Conservation (phyloP, 2,329 filamentous ascomycete genomes). For the Penicillium sp. region DNA sequence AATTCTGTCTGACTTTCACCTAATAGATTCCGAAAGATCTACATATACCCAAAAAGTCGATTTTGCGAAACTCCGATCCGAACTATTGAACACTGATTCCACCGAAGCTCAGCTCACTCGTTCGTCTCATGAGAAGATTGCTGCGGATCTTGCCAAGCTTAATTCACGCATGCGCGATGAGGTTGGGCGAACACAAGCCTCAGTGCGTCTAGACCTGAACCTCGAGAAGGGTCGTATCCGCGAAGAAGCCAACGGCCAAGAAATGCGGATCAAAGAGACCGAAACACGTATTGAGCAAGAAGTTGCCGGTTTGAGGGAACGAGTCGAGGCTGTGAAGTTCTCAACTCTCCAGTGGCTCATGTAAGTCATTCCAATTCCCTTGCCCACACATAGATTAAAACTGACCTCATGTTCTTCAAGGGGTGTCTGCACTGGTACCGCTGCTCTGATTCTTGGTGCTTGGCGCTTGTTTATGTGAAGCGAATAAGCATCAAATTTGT, state of each 20-base stretch:
- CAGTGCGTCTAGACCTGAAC: slow-evolving; percentile 87
- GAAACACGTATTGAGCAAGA: slow-evolving; percentile 98
- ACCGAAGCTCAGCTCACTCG: slow-evolving; percentile 87
- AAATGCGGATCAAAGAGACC: slow-evolving; percentile 97
- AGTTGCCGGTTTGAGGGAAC: slow-evolving; percentile 82
- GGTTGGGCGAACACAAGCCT: slow-evolving; percentile 89
- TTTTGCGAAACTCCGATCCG: slow-evolving; percentile 93
- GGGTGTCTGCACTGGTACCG: slow-evolving; percentile 66
- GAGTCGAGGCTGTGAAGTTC: slow-evolving; percentile 96
- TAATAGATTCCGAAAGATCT: slow-evolving; percentile 48
- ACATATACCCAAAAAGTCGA: slow-evolving; percentile 86
- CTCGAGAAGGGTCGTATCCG: slow-evolving; percentile 94
- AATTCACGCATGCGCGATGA: slow-evolving; percentile 88
- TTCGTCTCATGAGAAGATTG: slow-evolving; percentile 84
- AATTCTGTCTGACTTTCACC: background rate
- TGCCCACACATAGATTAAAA: slow-evolving; percentile 3
- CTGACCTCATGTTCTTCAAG: slow-evolving; percentile 37
- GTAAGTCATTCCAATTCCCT: slow-evolving; percentile 54
- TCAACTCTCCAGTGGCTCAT: slow-evolving; percentile 97
- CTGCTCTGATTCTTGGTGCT: slow-evolving; percentile 64
- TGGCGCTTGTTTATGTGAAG: slow-evolving; percentile 63
- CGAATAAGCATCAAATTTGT: background rate
- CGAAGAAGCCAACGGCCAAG: slow-evolving; percentile 93
- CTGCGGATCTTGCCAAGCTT: slow-evolving; percentile 92
- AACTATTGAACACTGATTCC: slow-evolving; percentile 86